Evolutionary conservation across 768 basidiomycete genomes (phyloP), one percentile per base, ranked within the genome.

Genomic region (Podaxis sp.): DNA sequence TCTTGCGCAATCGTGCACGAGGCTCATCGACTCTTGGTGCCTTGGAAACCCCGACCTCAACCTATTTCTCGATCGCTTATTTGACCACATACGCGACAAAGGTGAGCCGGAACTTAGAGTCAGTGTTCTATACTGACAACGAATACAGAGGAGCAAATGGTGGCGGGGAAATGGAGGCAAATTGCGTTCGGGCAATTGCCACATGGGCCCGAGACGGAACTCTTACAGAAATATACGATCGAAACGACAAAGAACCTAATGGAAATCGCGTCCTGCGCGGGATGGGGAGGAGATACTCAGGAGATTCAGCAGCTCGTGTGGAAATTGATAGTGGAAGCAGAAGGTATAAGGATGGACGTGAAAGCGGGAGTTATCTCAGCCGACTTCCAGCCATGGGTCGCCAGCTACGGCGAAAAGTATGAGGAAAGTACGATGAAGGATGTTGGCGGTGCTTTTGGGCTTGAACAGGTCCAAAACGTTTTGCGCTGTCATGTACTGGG

Each of bases 161-260:
- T 80, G 26, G 71, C 75, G 28, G 84, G 82, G 49, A 75, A 80
- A 40, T 86, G 84, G 84, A 77, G 83, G 60, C 78, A 82, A 33
- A 67, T 86, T 63, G 84, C 84, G 2, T 67, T 58, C 37, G 28
- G 54, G 4, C 60, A 67, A 50, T 1, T 50, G 3, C 54, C 54
- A 49, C 53, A 56, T 5, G 61, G 54, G 11, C 2, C 15, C 33
- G n/a, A 33, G 17, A 28, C 36, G 6, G 26, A 41, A 5, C 2
- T 50, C 13, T 11, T 62, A 8, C 33, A 37, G 13, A n/a, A 37
- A 4, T 50, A 56, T 56, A 22, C 61, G 4, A 15, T 17, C 13
- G 2, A 15, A 13, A 40, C n/a, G 8, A 17, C 37, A 8, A 10
- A 40, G 15, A 11, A 50, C 4, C 15, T 51, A 20, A 26, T 50